A percentile compares a stretch with the other conserved stretches of the same genome.
These are phyloP conservation scores for Theileria annulata DNA, from an alignment of 169 alveolate genomes.

Conservation along the genomic window DNA sequence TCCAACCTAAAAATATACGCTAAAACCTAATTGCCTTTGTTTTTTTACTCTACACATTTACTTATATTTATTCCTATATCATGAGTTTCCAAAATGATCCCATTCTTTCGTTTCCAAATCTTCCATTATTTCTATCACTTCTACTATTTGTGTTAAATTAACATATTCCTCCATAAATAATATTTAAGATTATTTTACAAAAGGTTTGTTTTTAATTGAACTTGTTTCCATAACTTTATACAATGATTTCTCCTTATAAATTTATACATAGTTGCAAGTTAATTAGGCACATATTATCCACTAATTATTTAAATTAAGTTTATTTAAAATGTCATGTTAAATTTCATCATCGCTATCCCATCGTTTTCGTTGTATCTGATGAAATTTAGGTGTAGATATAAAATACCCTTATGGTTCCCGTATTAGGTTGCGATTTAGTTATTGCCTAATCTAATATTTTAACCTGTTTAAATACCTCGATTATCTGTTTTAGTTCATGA, in stretches of 20 bases:
- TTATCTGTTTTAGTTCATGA: conserved; percentile 38
- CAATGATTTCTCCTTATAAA: not conserved
- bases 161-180: not conserved
- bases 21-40: not conserved
- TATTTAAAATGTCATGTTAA: not conserved
- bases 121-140: not conserved
- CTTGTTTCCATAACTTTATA: not conserved
- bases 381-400: not conserved
- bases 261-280: not conserved
- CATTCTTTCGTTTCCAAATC: not conserved
- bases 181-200: too few species aligned
- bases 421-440: conserved; percentile 31
- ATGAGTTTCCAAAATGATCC: not conserved
- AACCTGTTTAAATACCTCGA: conserved; percentile 36
- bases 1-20: not conserved
- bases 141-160: not conserved
- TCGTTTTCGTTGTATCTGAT: conserved; percentile 18
- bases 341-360: conserved; percentile 21
- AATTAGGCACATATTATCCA: not conserved
- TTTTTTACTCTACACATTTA: not conserved
- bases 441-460: conserved; percentile 5
- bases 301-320: too few species aligned
- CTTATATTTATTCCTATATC: not conserved
- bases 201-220: not conserved
- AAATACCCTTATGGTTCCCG: conserved; percentile 15